Evolutionary conservation across 495 filamentous ascomycete genomes (phyloP).

Genomic region (Penicillium coprophilum): DNA sequence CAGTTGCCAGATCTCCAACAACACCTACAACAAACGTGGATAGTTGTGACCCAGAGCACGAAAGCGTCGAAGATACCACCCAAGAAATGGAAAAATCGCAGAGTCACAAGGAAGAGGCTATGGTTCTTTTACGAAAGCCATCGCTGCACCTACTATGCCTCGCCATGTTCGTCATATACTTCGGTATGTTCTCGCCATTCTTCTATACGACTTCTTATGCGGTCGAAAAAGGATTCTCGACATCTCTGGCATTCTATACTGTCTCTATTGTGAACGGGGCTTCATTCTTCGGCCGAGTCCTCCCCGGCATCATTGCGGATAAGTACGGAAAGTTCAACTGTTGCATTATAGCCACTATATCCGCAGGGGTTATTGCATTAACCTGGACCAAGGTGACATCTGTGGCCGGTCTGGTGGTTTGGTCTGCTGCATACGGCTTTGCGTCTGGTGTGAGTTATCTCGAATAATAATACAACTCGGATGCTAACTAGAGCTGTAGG

Average conservation of each 20-base stretch:
- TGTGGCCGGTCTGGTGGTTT: conserved; percentile 37
- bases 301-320: conserved; percentile 63
- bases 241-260: conserved; percentile 41
- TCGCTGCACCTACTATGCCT: conserved; percentile 49
- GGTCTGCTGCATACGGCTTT: conserved; percentile 40
- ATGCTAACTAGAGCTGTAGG: conserved; percentile 22
- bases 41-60: not conserved
- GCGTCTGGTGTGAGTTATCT: conserved; percentile 36
- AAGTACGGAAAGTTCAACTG: conserved; percentile 68
- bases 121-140: conserved; percentile 26
- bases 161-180: conserved; percentile 43
- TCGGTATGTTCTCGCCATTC: conserved; percentile 51
- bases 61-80: not conserved
- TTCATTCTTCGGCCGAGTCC: conserved; percentile 41
- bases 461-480: not conserved
- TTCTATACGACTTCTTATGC: conserved; percentile 45
- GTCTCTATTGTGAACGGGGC: conserved; percentile 50
- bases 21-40: not conserved
- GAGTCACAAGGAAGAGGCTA: conserved; percentile 16
- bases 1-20: conserved; percentile 16
- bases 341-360: conserved; percentile 57
- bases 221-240: conserved; percentile 33
- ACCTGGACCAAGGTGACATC: conserved; percentile 41
- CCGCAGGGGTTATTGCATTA: conserved; percentile 51
- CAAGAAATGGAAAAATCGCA: not conserved